Percentiles rank a stretch among this genome's conserved stretches.
Evolutionary conservation across 1,284 basidiomycete species (phyloP).

Genomic region (Marasmius oreades): DNA sequence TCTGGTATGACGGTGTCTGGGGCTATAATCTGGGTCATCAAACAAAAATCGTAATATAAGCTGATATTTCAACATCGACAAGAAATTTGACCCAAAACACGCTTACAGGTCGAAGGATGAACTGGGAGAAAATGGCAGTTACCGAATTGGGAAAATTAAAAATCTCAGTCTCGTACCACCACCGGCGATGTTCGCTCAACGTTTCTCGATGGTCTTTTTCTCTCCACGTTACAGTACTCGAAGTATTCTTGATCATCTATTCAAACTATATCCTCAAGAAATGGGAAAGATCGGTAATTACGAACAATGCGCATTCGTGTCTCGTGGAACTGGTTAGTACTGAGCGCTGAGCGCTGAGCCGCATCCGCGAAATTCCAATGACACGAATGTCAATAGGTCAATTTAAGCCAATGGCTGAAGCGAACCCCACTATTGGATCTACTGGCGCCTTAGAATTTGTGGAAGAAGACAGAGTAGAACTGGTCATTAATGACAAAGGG

Average conservation of each 20-base stretch:
- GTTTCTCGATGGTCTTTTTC: constrained; percentile 49
- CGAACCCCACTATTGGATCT: constrained; percentile 42
- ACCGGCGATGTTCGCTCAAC: constrained; percentile 6
- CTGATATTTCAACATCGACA: no score
- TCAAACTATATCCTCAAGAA: constrained; percentile 37
- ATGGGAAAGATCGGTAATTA: constrained; percentile 51
- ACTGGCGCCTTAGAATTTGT: constrained; percentile 41
- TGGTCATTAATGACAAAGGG: constrained; percentile 42
- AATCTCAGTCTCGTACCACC: neutral
- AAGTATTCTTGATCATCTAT: constrained; percentile 39
- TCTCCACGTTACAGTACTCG: constrained; percentile 37
- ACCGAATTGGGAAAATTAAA: neutral
- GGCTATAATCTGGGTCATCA: no score
- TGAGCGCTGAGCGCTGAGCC: no score
- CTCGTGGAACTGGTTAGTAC: constrained; percentile 45
- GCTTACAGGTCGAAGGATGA: neutral
- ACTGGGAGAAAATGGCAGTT: neutral
- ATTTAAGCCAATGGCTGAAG: constrained; percentile 38
- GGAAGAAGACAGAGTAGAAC: constrained; percentile 52
- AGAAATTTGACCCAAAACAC: neutral
- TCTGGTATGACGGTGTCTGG: constrained; percentile 12
- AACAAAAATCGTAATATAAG: no score
- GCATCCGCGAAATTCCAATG: neutral
- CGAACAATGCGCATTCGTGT: constrained; percentile 48
- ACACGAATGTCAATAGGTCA: constrained; percentile 33